Evolutionary conservation across 345 rosid species (phyloP).

Genomic region (Rhodamnia argentea): DNA sequence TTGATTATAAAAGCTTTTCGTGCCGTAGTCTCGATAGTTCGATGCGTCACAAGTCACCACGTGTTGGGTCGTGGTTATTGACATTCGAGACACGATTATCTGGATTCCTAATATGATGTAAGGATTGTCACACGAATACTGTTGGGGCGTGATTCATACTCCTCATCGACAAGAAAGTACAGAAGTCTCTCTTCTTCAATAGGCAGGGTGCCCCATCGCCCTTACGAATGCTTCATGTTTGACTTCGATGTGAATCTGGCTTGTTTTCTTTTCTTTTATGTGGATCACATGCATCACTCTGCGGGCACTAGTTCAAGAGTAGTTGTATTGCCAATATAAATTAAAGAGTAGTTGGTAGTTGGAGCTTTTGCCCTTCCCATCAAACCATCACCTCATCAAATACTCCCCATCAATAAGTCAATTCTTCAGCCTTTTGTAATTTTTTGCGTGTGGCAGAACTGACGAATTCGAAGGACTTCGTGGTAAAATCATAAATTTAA

Average conservation of each 20-base stretch:
- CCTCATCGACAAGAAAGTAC: too few relatives aligned
- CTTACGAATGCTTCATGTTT: not conserved
- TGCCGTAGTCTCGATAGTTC: not conserved
- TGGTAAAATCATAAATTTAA: not conserved
- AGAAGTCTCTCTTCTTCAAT: too few relatives aligned
- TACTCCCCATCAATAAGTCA: not conserved
- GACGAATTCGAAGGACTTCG: not conserved
- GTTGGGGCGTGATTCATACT: too few relatives aligned
- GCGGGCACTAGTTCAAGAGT: not conserved
- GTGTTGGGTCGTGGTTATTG: not conserved
- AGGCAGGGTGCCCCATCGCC: too few relatives aligned
- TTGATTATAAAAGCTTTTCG: not conserved
- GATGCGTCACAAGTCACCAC: not conserved
- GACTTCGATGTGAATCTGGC: not conserved
- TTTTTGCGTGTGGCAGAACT: not conserved
- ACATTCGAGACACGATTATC: not conserved
- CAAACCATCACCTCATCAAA: not conserved
- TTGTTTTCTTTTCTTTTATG: not conserved
- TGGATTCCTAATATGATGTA: not conserved
- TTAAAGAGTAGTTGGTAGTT: not conserved
- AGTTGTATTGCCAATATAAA: not conserved
- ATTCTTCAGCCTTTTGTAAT: not conserved
- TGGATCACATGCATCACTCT: not conserved
- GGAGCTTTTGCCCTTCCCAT: not conserved
- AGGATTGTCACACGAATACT: too few relatives aligned